These are phyloP conservation scores for Fraxinus excelsior DNA, from an alignment of 257 asterid species.

Conservation along the genomic window DNA sequence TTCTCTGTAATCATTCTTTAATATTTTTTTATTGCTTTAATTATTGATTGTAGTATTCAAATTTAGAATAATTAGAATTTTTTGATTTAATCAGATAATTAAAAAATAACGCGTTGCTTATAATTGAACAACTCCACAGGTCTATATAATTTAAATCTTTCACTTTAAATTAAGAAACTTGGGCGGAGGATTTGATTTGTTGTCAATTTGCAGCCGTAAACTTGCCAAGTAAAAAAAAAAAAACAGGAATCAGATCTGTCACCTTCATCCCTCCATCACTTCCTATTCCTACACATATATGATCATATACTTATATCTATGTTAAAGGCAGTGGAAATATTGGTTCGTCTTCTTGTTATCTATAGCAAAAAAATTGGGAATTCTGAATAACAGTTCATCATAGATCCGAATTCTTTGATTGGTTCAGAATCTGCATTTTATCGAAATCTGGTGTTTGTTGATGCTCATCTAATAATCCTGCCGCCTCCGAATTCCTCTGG, in stretches of 20 bases:
- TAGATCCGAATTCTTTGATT: slow-evolving; percentile 26
- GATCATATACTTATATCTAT: background rate
- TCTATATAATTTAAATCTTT: too few species aligned
- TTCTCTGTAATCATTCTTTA: too few species aligned
- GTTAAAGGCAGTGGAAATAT: background rate
- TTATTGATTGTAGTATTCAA: too few species aligned
- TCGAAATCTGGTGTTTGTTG: slow-evolving; percentile 32
- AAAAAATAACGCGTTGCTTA: too few species aligned
- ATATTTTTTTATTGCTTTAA: too few species aligned
- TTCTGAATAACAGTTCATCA: background rate
- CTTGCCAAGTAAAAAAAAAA: background rate
- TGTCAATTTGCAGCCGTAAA: background rate
- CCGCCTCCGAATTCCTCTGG: slow-evolving; percentile 24
- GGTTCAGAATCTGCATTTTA: slow-evolving; percentile 11
- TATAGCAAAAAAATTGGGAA: too few species aligned
- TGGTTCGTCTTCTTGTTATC: slow-evolving; percentile 2
- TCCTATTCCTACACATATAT: slow-evolving; percentile 1
- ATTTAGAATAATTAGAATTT: too few species aligned
- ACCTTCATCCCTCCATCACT: background rate
- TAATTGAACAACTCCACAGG: too few species aligned
- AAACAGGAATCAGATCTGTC: too few species aligned
- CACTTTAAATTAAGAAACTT: background rate
- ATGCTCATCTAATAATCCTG: slow-evolving; percentile 35
- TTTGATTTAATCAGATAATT: too few species aligned
- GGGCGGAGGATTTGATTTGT: background rate